Conservation (phyloP, 1,284 basidiomycete species). For the Trichosporon faecale region DNA sequence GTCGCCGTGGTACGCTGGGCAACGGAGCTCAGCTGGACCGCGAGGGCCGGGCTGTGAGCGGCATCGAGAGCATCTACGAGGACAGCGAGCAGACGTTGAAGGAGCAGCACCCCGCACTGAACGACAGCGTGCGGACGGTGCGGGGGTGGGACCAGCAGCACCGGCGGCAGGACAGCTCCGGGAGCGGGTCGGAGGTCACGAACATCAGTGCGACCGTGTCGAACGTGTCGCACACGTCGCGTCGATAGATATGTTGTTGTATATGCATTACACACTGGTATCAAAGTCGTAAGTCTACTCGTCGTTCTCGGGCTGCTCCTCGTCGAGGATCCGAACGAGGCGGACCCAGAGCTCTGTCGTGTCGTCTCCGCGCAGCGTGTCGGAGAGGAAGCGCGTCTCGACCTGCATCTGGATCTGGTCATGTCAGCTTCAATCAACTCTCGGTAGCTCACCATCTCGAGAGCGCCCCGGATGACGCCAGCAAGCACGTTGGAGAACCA, state of each 20-base stretch:
- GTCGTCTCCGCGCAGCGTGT: constrained; percentile 88
- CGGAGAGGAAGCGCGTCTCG: constrained; percentile 82
- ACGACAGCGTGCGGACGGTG: constrained; percentile 4
- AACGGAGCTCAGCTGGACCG: constrained; percentile 40
- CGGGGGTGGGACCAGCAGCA: neutral
- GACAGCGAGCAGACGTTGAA: constrained; percentile 1
- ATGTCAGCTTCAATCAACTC: constrained; percentile 13
- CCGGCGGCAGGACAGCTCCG: neutral
- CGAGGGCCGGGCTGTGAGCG: constrained; percentile 51
- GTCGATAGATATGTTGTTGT: constrained; percentile 20
- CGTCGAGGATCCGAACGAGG: constrained; percentile 86
- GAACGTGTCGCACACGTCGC: neutral
- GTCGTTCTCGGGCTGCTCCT: constrained; percentile 63
- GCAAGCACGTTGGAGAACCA: constrained; percentile 97
- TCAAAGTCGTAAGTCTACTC: constrained; percentile 34
- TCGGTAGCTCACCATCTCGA: constrained; percentile 81
- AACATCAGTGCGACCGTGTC: neutral
- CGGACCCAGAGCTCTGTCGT: constrained; percentile 89
- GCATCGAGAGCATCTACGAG: constrained; percentile 51
- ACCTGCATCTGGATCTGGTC: constrained; percentile 93
- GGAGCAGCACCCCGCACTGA: constrained; percentile 4
- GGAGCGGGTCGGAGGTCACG: constrained; percentile 1
- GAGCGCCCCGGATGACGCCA: constrained; percentile 84
- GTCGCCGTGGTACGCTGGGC: constrained; percentile 42
- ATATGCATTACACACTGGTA: constrained; percentile 15